Percentiles rank a stretch among this genome's conserved stretches.
phyloP scores from a whole-genome alignment of 768 basidiomycete species.

The Calocybe cyanea region DNA sequence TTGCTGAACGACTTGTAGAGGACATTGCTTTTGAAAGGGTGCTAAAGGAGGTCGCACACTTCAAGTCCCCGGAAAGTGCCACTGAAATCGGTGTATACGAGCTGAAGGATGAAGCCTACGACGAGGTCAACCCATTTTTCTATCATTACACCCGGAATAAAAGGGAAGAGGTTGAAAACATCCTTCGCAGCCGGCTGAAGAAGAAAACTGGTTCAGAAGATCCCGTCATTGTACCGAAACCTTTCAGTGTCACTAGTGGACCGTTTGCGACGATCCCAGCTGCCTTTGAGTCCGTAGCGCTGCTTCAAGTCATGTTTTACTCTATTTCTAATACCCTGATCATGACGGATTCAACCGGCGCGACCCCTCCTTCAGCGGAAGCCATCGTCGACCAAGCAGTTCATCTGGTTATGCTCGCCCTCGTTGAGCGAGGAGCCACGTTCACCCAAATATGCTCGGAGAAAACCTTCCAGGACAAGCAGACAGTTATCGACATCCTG shows the following conservation, averaged over 20 bases:
- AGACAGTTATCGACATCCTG: constrained; percentile 67
- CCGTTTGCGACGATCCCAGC: constrained; percentile 67
- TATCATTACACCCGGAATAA: constrained; percentile 94
- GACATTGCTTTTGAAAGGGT: constrained; percentile 79
- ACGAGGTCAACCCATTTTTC: constrained; percentile 93
- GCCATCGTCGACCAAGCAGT: constrained; percentile 87
- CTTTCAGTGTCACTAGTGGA: constrained; percentile 57
- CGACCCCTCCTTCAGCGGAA: constrained; percentile 75
- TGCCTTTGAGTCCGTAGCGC: constrained; percentile 64
- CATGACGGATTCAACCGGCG: constrained; percentile 54
- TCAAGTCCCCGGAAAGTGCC: constrained; percentile 74
- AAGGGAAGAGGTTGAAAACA: constrained; percentile 83
- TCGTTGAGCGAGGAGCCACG: constrained; percentile 61
- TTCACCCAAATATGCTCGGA: constrained; percentile 59
- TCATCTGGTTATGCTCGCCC: constrained; percentile 80
- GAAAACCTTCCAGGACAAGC: constrained; percentile 53
- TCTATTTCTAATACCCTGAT: constrained; percentile 71
- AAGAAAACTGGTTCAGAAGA: constrained; percentile 60
- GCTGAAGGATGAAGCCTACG: constrained; percentile 75
- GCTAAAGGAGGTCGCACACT: constrained; percentile 73
- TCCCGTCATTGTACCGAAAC: constrained; percentile 72
- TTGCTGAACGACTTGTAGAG: constrained; percentile 87
- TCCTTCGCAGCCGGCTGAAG: constrained; percentile 63
- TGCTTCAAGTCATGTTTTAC: constrained; percentile 83
- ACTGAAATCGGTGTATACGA: constrained; percentile 86